Evolutionary conservation across 768 basidiomycete species (phyloP).

Genomic region (Leccinum disarticulatum): DNA sequence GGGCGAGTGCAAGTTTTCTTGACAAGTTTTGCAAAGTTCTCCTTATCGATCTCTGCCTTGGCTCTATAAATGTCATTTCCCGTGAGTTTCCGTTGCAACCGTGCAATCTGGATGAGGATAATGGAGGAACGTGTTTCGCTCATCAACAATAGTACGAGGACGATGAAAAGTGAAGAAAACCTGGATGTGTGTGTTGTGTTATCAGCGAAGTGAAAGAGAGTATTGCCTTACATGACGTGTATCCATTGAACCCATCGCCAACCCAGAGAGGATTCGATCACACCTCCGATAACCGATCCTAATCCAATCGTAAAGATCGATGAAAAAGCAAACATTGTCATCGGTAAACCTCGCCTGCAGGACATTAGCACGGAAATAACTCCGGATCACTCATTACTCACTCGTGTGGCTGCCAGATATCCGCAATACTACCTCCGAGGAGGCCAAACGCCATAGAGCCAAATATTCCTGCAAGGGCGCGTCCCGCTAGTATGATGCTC

Average conservation of each 20-base stretch:
- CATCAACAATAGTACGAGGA: constrained; percentile 54
- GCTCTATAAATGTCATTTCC: constrained; percentile 61
- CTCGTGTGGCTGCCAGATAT: constrained; percentile 65
- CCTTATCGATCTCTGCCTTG: constrained; percentile 59
- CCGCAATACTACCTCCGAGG: constrained; percentile 68
- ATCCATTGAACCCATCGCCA: constrained; percentile 90
- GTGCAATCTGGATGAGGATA: constrained; percentile 65
- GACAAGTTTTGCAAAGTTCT: constrained; percentile 54
- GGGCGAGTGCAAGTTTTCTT: constrained; percentile 69
- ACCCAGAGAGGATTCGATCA: constrained; percentile 58
- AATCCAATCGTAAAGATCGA: constrained; percentile 60
- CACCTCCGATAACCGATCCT: constrained; percentile 62
- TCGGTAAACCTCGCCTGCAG: constrained; percentile 67
- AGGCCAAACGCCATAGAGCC: constrained; percentile 65
- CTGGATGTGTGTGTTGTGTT: constrained; percentile 33
- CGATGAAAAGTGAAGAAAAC: constrained; percentile 48
- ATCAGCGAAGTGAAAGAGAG: neutral
- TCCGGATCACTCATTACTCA: constrained; percentile 29
- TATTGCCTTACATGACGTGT: constrained; percentile 50
- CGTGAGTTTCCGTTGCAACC: constrained; percentile 59
- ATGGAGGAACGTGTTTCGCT: constrained; percentile 73
- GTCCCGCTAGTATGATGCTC: constrained; percentile 53
- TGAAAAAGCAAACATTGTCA: constrained; percentile 64
- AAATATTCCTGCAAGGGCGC: constrained; percentile 61
- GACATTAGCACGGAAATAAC: neutral